Evolutionary conservation across 495 filamentous ascomycete species (phyloP).

Genomic region (Glutinoglossum americanum): DNA sequence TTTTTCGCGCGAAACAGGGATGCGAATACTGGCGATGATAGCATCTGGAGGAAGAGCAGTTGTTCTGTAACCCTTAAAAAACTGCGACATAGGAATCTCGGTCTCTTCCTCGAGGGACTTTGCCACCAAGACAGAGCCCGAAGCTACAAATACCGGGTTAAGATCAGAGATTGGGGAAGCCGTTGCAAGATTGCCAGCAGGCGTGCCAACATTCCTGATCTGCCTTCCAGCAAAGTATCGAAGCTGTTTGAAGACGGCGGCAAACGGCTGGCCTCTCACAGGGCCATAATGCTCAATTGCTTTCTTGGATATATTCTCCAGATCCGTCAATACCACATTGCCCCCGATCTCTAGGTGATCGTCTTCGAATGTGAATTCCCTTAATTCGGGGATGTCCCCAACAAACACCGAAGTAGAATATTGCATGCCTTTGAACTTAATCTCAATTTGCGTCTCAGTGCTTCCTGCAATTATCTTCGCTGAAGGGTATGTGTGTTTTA

Average conservation of each 20-base stretch:
- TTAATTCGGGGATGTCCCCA: conserved; percentile 76
- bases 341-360: conserved; percentile 74
- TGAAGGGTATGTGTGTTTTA: conserved; percentile 65
- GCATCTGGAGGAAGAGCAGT: conserved; percentile 68
- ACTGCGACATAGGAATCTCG: conserved; percentile 74
- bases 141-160: conserved; percentile 83
- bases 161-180: conserved; percentile 92
- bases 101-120: conserved; percentile 47
- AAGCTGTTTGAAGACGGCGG: conserved; percentile 54
- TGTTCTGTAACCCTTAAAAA: conserved; percentile 78
- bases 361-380: conserved; percentile 56
- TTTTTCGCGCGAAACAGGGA: conserved; percentile 48
- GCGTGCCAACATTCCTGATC: conserved; percentile 91
- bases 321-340: conserved; percentile 74
- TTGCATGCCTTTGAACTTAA: conserved; percentile 91
- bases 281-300: conserved; percentile 65
- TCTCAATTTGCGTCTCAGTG: conserved; percentile 93
- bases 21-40: conserved; percentile 67
- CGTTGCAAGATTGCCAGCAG: conserved; percentile 85
- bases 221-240: conserved; percentile 89
- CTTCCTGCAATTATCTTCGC: conserved; percentile 92
- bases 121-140: conserved; percentile 59
- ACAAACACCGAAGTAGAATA: conserved; percentile 81
- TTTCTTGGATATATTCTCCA: conserved; percentile 49
- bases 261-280: conserved; percentile 46